phyloP scores from a whole-genome alignment of 1,284 basidiomycete species.

The Violaceomyces palustris region DNA sequence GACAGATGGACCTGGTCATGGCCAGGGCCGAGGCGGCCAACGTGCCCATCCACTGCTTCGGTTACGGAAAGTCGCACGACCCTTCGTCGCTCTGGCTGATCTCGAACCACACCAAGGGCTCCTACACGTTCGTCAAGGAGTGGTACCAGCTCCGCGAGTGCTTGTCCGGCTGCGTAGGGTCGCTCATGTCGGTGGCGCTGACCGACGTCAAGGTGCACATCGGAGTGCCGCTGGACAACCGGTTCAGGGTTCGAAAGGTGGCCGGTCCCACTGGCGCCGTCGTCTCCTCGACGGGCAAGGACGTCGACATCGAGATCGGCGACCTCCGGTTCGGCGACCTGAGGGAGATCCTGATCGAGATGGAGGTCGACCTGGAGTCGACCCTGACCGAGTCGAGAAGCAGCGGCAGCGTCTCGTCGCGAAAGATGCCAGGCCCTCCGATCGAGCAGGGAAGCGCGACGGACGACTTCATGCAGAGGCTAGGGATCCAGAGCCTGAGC shows the following conservation, averaged over 20 bases:
- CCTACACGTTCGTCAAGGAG: slow-evolving; percentile 65
- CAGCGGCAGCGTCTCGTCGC: slow-evolving; percentile 11
- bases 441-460: slow-evolving; percentile 43
- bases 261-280: slow-evolving; percentile 54
- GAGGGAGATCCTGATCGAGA: slow-evolving; percentile 45
- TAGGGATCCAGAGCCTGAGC: slow-evolving; percentile 40
- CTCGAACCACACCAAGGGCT: slow-evolving; percentile 91
- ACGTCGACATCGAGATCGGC: slow-evolving; percentile 90
- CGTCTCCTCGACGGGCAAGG: slow-evolving; percentile 76
- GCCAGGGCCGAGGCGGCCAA: slow-evolving; percentile 92
- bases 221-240: slow-evolving; percentile 41
- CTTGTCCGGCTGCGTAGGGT: slow-evolving; percentile 42
- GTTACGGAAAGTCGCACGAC: slow-evolving; percentile 92
- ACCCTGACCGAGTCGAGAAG: slow-evolving; percentile 21
- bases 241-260: slow-evolving; percentile 43
- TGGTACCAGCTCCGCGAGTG: slow-evolving; percentile 49
- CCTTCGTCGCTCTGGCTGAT: slow-evolving; percentile 97
- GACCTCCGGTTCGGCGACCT: slow-evolving; percentile 57
- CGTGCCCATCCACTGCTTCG: slow-evolving; percentile 91
- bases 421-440: slow-evolving; percentile 5
- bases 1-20: slow-evolving; percentile 96
- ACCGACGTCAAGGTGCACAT: slow-evolving; percentile 43
- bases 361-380: slow-evolving; percentile 37
- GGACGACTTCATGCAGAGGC: slow-evolving; percentile 46
- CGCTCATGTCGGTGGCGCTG: slow-evolving; percentile 43